Conservation (phyloP, 2,329 filamentous ascomycete species). For the Fusarium nisikadoi region DNA sequence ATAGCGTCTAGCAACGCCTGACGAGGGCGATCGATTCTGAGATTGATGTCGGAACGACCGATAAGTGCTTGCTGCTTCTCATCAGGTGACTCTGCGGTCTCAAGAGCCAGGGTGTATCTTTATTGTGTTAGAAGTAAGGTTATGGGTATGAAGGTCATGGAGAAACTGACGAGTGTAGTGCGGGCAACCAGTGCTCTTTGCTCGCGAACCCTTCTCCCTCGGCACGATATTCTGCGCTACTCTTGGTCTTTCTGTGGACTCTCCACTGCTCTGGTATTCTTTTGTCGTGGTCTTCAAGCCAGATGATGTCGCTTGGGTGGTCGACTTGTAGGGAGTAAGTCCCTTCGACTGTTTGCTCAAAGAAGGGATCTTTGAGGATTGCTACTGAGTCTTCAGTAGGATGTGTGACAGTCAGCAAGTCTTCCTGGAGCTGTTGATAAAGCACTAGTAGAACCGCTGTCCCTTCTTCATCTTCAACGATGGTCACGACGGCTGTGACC, state of each 20-base stretch:
- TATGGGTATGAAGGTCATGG: fast-evolving
- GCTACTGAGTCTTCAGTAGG: slow-evolving; percentile 46
- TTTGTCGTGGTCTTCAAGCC: slow-evolving; percentile 50
- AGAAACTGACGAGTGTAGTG: slow-evolving; percentile 47
- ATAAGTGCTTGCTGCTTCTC: slow-evolving; percentile 49
- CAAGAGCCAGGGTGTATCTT: slow-evolving; percentile 12
- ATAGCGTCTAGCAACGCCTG: slow-evolving; percentile 48
- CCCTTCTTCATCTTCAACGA: slow-evolving; percentile 53
- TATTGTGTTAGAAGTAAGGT: background rate
- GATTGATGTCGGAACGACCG: slow-evolving; percentile 51
- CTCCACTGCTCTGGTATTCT: slow-evolving; percentile 55
- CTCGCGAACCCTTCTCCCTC: slow-evolving; percentile 51
- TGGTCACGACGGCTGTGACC: slow-evolving; percentile 34
- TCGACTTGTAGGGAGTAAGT: slow-evolving; percentile 61
- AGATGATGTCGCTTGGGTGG: slow-evolving; percentile 61
- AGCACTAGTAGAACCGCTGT: slow-evolving; percentile 52
- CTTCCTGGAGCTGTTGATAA: slow-evolving; percentile 54
- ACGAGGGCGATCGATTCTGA: slow-evolving; percentile 45
- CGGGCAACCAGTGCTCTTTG: slow-evolving; percentile 42
- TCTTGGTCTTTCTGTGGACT: background rate
- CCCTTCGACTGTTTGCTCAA: slow-evolving; percentile 54
- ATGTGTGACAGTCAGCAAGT: slow-evolving; percentile 50
- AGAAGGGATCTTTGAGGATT: slow-evolving; percentile 65
- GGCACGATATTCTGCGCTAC: slow-evolving; percentile 27
- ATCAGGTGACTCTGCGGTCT: slow-evolving; percentile 27